These are phyloP conservation scores for Annulohypoxylon truncatum DNA, from an alignment of 2,329 filamentous ascomycete genomes.

Conservation along the genomic window DNA sequence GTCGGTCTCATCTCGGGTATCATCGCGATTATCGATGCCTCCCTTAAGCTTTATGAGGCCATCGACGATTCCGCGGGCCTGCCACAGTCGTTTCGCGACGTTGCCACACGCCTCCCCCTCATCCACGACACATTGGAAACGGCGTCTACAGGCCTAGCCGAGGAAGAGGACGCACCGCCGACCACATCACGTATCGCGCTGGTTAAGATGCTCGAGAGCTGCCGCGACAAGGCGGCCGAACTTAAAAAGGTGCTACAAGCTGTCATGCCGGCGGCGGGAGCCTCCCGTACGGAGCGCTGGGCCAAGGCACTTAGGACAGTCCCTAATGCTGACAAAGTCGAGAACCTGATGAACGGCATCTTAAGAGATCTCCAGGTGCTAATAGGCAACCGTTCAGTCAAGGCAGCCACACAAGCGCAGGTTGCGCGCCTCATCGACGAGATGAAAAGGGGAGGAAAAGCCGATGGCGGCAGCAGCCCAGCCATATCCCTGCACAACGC, in stretches of 20 bases:
- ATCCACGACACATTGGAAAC: conserved; percentile 39
- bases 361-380: conserved; percentile 46
- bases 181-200: conserved; percentile 5
- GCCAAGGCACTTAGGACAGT: conserved; percentile 37
- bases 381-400: conserved; percentile 17
- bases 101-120: conserved; percentile 43
- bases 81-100: conserved; percentile 44
- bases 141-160: conserved; percentile 37
- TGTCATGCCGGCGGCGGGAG: conserved; percentile 35
- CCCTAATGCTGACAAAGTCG: conserved; percentile 43
- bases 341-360: conserved; percentile 47
- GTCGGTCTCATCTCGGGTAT: conserved; percentile 46
- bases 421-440: neutral
- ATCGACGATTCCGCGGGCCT: conserved; percentile 41
- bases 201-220: conserved; percentile 2
- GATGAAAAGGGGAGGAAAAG: neutral
- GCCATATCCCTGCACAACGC: neutral
- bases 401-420: conserved; percentile 23
- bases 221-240: neutral
- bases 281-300: conserved; percentile 38
- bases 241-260: conserved; percentile 42
- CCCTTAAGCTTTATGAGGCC: conserved; percentile 44
- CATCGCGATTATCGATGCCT: conserved; percentile 45
- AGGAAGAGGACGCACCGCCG: conserved; percentile 29
- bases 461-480: neutral